Evolutionary conservation across 345 rosid species (phyloP).

Genomic region (Hypericum perforatum): DNA sequence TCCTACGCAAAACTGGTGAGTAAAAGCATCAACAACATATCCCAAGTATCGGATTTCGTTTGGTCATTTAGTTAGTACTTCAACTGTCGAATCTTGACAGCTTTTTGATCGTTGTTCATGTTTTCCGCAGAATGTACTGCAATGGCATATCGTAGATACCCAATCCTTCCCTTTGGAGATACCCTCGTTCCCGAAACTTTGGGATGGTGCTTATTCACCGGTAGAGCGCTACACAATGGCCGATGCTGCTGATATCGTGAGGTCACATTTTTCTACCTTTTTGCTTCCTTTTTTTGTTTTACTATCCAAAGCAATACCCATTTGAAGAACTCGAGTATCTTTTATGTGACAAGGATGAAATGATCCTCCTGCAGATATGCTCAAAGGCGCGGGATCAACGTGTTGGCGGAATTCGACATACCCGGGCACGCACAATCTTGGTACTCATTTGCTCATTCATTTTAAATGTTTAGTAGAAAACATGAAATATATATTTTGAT

Average conservation of each 20-base stretch:
- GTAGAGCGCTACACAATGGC: conserved; percentile 42
- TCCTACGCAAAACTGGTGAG: conserved; percentile 59
- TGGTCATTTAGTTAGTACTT: no score
- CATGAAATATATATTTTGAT: no score
- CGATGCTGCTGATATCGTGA: conserved; percentile 60
- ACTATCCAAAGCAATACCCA: not conserved
- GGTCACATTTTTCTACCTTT: conserved; percentile 24
- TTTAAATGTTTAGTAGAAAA: no score
- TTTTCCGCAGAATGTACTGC: conserved; percentile 50
- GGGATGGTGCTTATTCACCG: conserved; percentile 59
- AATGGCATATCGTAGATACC: conserved; percentile 69
- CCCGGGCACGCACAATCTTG: conserved; percentile 77
- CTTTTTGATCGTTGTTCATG: no score
- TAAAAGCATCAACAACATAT: not conserved
- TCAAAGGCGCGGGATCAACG: conserved; percentile 42
- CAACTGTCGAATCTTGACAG: no score
- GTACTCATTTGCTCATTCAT: no score
- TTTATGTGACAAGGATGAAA: conserved; percentile 6
- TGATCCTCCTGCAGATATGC: conserved; percentile 40
- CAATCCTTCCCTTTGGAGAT: conserved; percentile 66
- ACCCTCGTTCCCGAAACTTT: conserved; percentile 64
- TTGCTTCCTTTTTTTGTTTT: not conserved
- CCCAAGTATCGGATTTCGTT: not conserved
- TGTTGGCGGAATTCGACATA: conserved; percentile 66
- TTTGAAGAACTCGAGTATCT: no score